Evolutionary conservation across 2,329 filamentous ascomycete species (phyloP).

Genomic region (Diaporthe capsici): DNA sequence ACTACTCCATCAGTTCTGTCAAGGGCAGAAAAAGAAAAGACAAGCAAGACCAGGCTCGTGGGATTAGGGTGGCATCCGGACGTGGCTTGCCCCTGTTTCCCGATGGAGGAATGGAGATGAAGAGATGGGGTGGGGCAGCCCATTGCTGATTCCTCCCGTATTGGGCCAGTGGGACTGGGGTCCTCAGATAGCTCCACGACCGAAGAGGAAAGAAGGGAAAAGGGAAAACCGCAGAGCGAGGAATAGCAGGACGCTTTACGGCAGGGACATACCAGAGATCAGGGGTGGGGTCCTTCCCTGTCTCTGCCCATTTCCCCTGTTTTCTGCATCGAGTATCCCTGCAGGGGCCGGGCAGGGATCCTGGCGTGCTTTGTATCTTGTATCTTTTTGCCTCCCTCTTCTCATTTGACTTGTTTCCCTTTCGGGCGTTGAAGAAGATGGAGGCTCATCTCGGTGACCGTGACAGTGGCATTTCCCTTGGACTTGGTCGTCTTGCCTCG

Average conservation of each 20-base stretch:
- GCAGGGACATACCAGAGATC: neutral
- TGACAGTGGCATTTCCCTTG: neutral
- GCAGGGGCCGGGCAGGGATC: neutral
- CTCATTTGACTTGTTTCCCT: slow-evolving; percentile 2
- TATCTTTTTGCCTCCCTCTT: neutral
- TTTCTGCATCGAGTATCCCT: slow-evolving; percentile 4
- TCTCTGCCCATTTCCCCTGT: slow-evolving; percentile 15
- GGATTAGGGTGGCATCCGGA: neutral
- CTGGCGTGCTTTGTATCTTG: neutral
- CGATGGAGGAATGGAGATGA: neutral
- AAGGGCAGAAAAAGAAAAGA: neutral
- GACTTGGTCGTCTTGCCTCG: neutral
- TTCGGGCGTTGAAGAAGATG: neutral
- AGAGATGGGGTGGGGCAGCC: neutral
- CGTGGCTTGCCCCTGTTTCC: slow-evolving; percentile 4
- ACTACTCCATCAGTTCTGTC: neutral
- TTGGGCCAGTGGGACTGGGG: neutral
- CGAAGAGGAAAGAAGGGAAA: neutral
- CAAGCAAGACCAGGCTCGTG: neutral
- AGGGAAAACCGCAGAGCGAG: neutral
- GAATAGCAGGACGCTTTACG: neutral
- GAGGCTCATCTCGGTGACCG: neutral
- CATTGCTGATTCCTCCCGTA: neutral
- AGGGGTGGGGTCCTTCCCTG: neutral
- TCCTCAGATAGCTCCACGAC: neutral